Percentiles rank a stretch among this genome's conserved stretches.
Conservation (phyloP, 768 basidiomycete genomes). For the Candolleomyces eurysporus region DNA sequence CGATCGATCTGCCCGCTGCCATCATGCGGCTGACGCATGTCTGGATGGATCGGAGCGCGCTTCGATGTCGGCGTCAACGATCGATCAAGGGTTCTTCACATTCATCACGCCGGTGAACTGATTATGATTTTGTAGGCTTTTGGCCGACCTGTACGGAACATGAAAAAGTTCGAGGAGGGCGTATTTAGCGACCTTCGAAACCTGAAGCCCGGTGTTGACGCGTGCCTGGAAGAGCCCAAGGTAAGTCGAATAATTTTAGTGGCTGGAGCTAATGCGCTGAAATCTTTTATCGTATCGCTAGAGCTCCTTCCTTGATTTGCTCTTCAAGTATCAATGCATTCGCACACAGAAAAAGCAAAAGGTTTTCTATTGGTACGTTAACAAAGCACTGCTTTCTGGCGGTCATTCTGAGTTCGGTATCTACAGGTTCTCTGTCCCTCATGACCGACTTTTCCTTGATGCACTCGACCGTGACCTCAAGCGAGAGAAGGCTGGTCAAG, state of each 20-base stretch:
- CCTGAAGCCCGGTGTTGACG: conserved; percentile 90
- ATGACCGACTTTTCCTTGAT: conserved; percentile 95
- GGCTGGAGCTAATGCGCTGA: neutral
- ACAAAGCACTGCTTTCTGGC: no score
- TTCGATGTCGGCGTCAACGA: neutral
- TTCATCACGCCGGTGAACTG: conserved; percentile 6
- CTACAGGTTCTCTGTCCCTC: conserved; percentile 91
- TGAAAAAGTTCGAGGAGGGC: conserved; percentile 98
- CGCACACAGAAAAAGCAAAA: conserved; percentile 99
- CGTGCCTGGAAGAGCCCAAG: conserved; percentile 95
- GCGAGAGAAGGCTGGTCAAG: conserved; percentile 87
- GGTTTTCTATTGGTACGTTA: conserved; percentile 91
- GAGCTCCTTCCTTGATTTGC: conserved; percentile 89
- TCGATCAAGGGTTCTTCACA: neutral
- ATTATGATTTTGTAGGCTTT: conserved; percentile 52
- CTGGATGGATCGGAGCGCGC: neutral
- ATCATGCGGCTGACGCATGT: neutral
- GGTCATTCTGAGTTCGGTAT: no score
- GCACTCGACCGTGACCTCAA: conserved; percentile 95
- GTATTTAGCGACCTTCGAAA: conserved; percentile 93
- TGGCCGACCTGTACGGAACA: conserved; percentile 83
- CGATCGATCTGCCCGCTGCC: conserved; percentile 1
- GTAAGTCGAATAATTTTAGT: conserved; percentile 36
- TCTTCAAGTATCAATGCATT: conserved; percentile 97
- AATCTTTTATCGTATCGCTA: conserved; percentile 53